Evolutionary conservation across 2,329 filamentous ascomycete species (phyloP).

Genomic region (Orbilia oligospora): DNA sequence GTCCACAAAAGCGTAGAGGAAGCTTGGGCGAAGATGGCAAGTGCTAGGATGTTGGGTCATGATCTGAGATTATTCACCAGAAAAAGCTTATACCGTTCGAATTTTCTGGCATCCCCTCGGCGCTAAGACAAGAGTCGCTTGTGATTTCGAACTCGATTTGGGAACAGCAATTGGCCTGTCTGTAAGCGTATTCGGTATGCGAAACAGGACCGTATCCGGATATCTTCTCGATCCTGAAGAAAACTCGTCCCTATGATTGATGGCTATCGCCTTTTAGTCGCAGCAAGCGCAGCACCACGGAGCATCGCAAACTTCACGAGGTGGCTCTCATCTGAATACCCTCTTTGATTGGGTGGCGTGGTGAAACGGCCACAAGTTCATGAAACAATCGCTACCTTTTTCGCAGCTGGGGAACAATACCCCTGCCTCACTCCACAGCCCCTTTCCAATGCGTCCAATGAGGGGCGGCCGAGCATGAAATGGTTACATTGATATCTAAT

Average conservation of each 20-base stretch:
- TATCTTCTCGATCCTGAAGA: not conserved
- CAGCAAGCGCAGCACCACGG: conserved; percentile 42
- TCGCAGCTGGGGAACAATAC: conserved; percentile 5
- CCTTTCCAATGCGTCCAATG: conserved; percentile 45
- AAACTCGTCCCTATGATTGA: not conserved
- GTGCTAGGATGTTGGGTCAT: not conserved
- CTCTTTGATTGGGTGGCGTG: conserved; percentile 31
- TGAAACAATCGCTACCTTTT: conserved; percentile 56
- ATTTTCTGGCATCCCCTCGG: not conserved
- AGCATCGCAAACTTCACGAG: not conserved
- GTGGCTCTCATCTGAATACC: not conserved
- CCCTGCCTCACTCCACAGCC: conserved; percentile 20
- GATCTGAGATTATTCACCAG: too few relatives aligned
- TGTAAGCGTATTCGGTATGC: not conserved
- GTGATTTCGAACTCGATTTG: not conserved
- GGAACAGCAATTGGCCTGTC: not conserved
- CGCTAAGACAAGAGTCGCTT: not conserved
- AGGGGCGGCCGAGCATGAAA: not conserved
- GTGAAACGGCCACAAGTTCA: conserved; percentile 41
- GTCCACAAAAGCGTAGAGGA: not conserved
- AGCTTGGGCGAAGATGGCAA: not conserved
- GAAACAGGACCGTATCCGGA: not conserved
- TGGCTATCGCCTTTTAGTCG: conserved; percentile 35
- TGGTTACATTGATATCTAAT: conserved; percentile 25
- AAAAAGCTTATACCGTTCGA: not conserved